Evolutionary conservation across 768 basidiomycete genomes (phyloP), one percentile per base, ranked within the genome.

Genomic region (Tylopilus plumbeoviolaceoides): DNA sequence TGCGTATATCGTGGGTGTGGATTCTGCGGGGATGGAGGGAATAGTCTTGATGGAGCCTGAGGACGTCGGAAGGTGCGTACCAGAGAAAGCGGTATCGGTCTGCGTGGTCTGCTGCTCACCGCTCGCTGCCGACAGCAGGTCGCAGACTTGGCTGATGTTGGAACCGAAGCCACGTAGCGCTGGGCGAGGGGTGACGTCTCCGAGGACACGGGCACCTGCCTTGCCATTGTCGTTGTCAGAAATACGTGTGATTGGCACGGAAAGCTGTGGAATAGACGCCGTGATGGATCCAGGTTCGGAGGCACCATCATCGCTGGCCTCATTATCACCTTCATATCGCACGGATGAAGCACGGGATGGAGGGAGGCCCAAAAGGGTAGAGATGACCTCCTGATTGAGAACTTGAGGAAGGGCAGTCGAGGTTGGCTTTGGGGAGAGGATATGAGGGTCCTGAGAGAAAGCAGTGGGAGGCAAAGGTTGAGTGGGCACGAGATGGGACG

Each of bases 321-420:
- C 83, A 51, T 83, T 82, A 52, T 84, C 83, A 8, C 80, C 82
- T 63, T 84, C 83, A 25, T 79, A 70, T 71, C 80, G 50, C 64
- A 75, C 39, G 72, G 67, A 67, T 17, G 70, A 72, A 45, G 70
- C 63, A 31, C 72, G 69, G 8, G 70, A 72, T 6, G 71, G 68
- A 2, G 72, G 69, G 38, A 85, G 70, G 5, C 87, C 85, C 3
- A 88, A 73, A 9, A 90, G 75, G 4, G 78, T 73, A 2, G 80
- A 80, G 35, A 88, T 81, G 36, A 89, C 87, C 50, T 87, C 81
- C 63, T 85, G 82, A 47, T 81, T 83, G 42, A 90, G 78, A 18
- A 89, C 77, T 63, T 88, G 85, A 0, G 86, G 85, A 7, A 74
- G 71, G 11, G 78, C 61, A 4, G 73, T 75, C 1, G 73, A 73